Base-by-base conservation (phyloP, 805 yeast genomes). In the Yarrowia keelungensis region DNA sequence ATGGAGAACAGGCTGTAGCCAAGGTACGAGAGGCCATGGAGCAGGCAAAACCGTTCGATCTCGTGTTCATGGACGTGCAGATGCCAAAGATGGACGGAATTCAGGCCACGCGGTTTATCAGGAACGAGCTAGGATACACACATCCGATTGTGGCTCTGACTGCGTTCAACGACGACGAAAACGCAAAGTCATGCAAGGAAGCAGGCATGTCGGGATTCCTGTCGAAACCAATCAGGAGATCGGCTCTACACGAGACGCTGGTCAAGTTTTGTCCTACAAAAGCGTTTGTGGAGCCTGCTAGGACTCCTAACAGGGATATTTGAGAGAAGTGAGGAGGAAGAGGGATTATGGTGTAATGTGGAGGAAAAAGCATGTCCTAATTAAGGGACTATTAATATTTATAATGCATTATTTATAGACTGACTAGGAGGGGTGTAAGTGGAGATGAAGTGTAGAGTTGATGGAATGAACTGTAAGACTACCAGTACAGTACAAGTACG, bases 131-230 rank as follows among this genome's bases (percentile, higher is more conserved):
- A 65, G 81, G 83, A 8, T 92, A 85, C 75, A 76, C 77, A 1
- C 84, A 85, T n/a, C 97, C 97, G 0, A 92, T 93, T 68, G 93
- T 93, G 56, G 98, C 97, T 0, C 81, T 93, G 68, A 93, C 97
- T 0, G 97, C 97, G 1, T 92, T 89, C 80, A 96, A 97, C 0
- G 97, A 93, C 77, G 91, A 89, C 72, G 87, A 91, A 59, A 92
- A 92, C 9, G 89, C 88, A 45, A 86, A 85, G 72, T 92, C 85
- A 70, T 93, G 97, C 78, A 75, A 88, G 71, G 89, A 86, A 35
- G 87, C 89, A 19, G 97, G 97, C 3, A 92, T 93, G 97, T 83
- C 88, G 70, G 97, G 94, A 7, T 92, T 93, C 76, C 82, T 93
- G 68, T 83, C 94, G 3, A 93, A 93, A 74, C 98, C 98, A 0